Conservation (phyloP, 2,329 filamentous ascomycete genomes). For the Amesomyces nigricolor region DNA sequence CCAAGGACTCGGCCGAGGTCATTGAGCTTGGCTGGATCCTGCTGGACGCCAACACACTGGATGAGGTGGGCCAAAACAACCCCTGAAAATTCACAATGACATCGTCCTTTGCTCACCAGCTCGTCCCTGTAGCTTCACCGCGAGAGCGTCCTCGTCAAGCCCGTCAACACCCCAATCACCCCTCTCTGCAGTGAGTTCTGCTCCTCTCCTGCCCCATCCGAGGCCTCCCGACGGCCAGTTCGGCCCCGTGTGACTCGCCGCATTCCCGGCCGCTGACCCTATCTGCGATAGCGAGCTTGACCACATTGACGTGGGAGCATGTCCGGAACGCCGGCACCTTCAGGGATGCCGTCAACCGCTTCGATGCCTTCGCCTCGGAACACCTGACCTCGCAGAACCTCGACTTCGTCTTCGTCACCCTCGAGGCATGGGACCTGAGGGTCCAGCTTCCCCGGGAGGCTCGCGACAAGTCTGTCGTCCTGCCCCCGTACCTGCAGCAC, state of each 20-base stretch:
- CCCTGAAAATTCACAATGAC: conserved; percentile 16
- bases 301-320: conserved; percentile 97
- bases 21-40: conserved; percentile 99
- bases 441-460: conserved; percentile 97
- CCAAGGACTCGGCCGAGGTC: conserved; percentile 97
- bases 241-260: conserved; percentile 5
- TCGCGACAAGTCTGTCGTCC: conserved; percentile 93
- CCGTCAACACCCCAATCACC: conserved; percentile 97
- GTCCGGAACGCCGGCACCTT: conserved; percentile 96
- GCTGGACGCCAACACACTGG: conserved; percentile 81
- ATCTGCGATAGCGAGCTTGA: conserved; percentile 70
- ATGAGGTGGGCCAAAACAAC: conserved; percentile 63
- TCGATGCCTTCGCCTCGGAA: conserved; percentile 89
- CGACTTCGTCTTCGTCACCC: conserved; percentile 96
- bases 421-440: conserved; percentile 96
- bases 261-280: conserved; percentile 19
- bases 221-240: conserved; percentile 11
- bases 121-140: conserved; percentile 66
- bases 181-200: conserved; percentile 88
- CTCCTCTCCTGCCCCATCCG: conserved; percentile 12
- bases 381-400: conserved; percentile 85
- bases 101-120: conserved; percentile 16
- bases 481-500: conserved; percentile 95
- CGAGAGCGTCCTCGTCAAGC: conserved; percentile 95
- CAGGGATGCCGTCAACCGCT: conserved; percentile 91